Evolutionary conservation across 306 rosid genomes (phyloP).

Genomic region (Glycine tomentella): DNA sequence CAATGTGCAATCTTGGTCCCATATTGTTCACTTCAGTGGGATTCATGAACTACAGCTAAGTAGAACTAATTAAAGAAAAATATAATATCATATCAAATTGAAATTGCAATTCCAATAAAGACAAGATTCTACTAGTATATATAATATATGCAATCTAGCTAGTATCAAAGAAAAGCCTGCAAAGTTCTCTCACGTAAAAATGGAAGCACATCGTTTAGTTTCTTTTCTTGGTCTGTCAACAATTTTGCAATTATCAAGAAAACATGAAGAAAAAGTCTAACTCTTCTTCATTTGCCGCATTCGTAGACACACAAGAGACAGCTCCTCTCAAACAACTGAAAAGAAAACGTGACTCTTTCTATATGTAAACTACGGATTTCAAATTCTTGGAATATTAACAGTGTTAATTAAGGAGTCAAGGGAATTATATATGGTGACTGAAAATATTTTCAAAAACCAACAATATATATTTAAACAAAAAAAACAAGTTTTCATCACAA

Average conservation of each 20-base stretch:
- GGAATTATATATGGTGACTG: background rate
- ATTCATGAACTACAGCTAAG: conserved; percentile 21
- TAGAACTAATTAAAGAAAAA: background rate
- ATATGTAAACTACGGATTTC: background rate
- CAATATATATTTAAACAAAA: background rate
- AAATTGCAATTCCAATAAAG: conserved; percentile 11
- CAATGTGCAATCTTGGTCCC: conserved; percentile 35
- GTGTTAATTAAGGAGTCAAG: background rate
- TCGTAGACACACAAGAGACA: conserved; percentile 1
- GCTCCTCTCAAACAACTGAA: background rate
- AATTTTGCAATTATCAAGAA: conserved; percentile 21
- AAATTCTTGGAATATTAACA: background rate
- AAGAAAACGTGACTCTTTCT: background rate
- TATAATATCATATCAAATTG: background rate
- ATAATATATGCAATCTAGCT: background rate
- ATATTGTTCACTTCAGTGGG: background rate
- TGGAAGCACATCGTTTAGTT: background rate
- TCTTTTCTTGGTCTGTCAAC: conserved; percentile 13
- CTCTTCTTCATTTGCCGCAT: conserved; percentile 5
- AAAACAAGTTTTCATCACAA: background rate
- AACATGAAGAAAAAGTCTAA: background rate
- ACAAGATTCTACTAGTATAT: conserved; percentile 6
- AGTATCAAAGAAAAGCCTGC: conserved; percentile 29
- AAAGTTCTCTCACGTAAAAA: background rate
- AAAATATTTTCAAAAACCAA: background rate